Conservation (phyloP, 2,329 filamentous ascomycete genomes). For the Monosporascus sp. region DNA sequence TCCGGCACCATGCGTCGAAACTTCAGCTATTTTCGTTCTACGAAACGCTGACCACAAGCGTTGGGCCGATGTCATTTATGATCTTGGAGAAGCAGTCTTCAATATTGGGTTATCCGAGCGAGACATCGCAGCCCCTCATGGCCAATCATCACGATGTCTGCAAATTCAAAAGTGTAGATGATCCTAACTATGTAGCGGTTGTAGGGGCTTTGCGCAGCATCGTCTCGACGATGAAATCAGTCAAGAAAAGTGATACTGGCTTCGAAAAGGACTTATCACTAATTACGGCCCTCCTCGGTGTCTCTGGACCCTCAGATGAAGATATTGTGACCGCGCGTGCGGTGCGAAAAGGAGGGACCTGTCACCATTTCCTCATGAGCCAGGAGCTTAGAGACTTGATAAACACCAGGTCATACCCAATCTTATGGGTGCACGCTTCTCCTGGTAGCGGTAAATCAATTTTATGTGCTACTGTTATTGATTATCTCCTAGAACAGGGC, state of each 20-base stretch:
- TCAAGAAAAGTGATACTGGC: neutral
- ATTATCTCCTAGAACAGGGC: conserved; percentile 1
- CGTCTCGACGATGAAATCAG: conserved; percentile 2
- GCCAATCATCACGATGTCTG: conserved; percentile 24
- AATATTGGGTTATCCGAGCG: conserved; percentile 19
- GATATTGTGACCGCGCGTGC: conserved; percentile 3
- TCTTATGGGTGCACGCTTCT: conserved; percentile 2
- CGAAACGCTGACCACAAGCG: conserved; percentile 21
- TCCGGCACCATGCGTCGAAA: conserved; percentile 20
- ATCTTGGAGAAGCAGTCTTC: conserved; percentile 20
- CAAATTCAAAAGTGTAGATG: conserved; percentile 17
- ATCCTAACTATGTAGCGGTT: conserved; percentile 14
- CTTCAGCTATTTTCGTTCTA: conserved; percentile 29
- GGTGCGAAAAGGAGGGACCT: conserved; percentile 7
- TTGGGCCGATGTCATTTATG: conserved; percentile 8
- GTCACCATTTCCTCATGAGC: conserved; percentile 2
- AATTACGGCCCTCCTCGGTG: neutral
- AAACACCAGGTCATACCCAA: neutral
- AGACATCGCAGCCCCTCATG: conserved; percentile 13
- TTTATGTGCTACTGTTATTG: conserved; percentile 9
- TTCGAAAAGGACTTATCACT: neutral
- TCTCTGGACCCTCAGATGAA: conserved; percentile 3
- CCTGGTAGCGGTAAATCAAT: conserved; percentile 12
- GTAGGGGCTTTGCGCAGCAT: conserved; percentile 11
- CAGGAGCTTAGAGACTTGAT: conserved; percentile 4